Evolutionary conservation across 257 asterid species (phyloP).

Genomic region (Cinchona pubescens): DNA sequence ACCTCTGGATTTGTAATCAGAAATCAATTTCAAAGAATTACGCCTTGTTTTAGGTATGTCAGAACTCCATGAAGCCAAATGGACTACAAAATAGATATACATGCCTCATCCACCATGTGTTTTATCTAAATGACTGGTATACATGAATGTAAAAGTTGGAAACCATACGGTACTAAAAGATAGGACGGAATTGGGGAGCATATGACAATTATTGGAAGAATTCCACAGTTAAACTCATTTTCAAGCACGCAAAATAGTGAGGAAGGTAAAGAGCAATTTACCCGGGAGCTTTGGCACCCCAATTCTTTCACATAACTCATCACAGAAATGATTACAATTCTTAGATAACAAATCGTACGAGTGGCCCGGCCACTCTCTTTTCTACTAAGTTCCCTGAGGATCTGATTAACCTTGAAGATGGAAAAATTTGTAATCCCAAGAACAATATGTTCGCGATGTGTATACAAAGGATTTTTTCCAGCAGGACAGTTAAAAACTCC

Average conservation of each 20-base stretch:
- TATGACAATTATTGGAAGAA: background rate
- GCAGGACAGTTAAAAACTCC: constrained; percentile 94
- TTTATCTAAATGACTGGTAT: background rate
- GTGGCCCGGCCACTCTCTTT: constrained; percentile 99
- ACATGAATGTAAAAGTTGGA: background rate
- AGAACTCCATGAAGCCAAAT: background rate
- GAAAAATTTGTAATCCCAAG: constrained; percentile 73
- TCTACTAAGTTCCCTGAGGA: constrained; percentile 87
- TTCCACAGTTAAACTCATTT: background rate
- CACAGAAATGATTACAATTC: constrained; percentile 98
- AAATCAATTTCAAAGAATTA: background rate
- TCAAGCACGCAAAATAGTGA: constrained; percentile 4
- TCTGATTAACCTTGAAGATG: constrained; percentile 73
- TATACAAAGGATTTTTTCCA: constrained; percentile 89
- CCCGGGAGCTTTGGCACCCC: constrained; percentile 98
- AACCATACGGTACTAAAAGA: background rate
- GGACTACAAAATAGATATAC: background rate
- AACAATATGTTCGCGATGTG: constrained; percentile 67
- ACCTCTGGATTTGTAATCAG: no score
- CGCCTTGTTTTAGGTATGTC: background rate
- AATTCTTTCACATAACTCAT: constrained; percentile 80
- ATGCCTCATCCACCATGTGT: background rate
- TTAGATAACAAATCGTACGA: constrained; percentile 79
- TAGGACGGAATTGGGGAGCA: background rate
- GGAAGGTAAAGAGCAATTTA: constrained; percentile 23